phyloP scores from a whole-genome alignment of 306 rosid genomes.

The Ochetophila trinervis region DNA sequence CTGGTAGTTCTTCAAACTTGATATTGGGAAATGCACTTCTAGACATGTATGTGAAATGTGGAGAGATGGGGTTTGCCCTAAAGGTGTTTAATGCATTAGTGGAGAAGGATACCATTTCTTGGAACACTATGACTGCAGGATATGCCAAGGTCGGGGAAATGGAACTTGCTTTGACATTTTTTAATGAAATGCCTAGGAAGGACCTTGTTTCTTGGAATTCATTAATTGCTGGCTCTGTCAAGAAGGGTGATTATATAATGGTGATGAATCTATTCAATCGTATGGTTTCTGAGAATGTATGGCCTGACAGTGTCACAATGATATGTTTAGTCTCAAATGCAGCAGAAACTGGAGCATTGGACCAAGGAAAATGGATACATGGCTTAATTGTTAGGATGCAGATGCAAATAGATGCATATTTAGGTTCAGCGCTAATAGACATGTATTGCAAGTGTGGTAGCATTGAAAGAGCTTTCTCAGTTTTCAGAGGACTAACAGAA shows the following conservation, averaged over 20 bases:
- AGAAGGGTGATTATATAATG: constrained; percentile 31
- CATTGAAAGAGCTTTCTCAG: constrained; percentile 35
- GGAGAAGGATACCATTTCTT: constrained; percentile 46
- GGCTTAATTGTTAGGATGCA: constrained; percentile 38
- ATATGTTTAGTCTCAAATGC: constrained; percentile 44
- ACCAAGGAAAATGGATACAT: constrained; percentile 49
- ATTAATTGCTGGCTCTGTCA: constrained; percentile 44
- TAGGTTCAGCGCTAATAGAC: constrained; percentile 51
- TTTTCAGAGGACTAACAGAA: constrained; percentile 37
- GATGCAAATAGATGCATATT: constrained; percentile 38
- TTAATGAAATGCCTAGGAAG: constrained; percentile 44
- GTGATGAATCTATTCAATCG: constrained; percentile 27
- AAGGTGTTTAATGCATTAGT: constrained; percentile 26
- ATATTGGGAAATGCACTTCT: constrained; percentile 54
- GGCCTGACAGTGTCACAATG: constrained; percentile 45
- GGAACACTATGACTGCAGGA: constrained; percentile 57
- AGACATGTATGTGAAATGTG: constrained; percentile 52
- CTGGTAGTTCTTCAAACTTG: constrained; percentile 37
- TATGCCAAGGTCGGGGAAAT: constrained; percentile 43
- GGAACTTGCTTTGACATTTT: constrained; percentile 38
- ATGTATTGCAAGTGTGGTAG: constrained; percentile 61
- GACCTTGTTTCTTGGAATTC: constrained; percentile 62
- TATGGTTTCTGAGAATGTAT: constrained; percentile 30
- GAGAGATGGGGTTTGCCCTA: constrained; percentile 34
- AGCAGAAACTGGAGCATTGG: constrained; percentile 46